Evolutionary conservation across 1,284 basidiomycete genomes (phyloP).

Genomic region (Ustilago crameri): DNA sequence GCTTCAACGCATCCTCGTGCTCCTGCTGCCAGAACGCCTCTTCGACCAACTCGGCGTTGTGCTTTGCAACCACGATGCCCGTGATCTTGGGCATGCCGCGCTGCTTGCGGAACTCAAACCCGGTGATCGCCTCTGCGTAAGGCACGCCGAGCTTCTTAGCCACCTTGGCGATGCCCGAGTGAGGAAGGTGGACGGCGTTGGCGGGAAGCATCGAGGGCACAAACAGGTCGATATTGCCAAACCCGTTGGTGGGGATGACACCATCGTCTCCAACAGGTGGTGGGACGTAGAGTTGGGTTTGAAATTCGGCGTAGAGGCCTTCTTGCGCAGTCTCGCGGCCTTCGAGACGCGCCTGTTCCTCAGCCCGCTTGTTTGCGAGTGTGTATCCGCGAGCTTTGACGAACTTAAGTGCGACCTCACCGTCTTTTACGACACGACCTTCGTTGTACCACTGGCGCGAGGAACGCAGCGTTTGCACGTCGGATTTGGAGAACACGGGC

Average conservation of each 20-base stretch:
- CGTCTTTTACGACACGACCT: slow-evolving; percentile 79
- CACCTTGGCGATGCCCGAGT: slow-evolving; percentile 75
- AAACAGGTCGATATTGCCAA: slow-evolving; percentile 97
- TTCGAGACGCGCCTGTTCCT: slow-evolving; percentile 76
- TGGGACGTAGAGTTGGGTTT: slow-evolving; percentile 86
- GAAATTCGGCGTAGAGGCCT: slow-evolving; percentile 81
- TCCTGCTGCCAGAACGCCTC: slow-evolving; percentile 89
- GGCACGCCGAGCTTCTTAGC: slow-evolving; percentile 87
- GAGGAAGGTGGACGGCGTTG: slow-evolving; percentile 87
- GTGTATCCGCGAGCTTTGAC: slow-evolving; percentile 88
- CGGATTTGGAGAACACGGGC: slow-evolving; percentile 86
- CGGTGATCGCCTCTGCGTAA: slow-evolving; percentile 91
- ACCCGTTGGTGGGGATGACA: slow-evolving; percentile 90
- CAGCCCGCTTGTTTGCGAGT: slow-evolving; percentile 81
- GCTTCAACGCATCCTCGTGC: slow-evolving; percentile 79
- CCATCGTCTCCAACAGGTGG: slow-evolving; percentile 82
- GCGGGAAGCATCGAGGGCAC: slow-evolving; percentile 91
- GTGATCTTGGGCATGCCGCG: slow-evolving; percentile 84
- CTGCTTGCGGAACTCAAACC: slow-evolving; percentile 95
- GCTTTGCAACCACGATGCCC: slow-evolving; percentile 86
- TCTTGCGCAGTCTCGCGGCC: slow-evolving; percentile 71
- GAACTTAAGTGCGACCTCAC: slow-evolving; percentile 87
- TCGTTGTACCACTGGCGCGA: slow-evolving; percentile 94
- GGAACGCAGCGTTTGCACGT: slow-evolving; percentile 85
- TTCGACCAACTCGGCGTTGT: slow-evolving; percentile 80